phyloP scores from a whole-genome alignment of 441 rosid species.

The Cnidoscolus chayamansa region DNA sequence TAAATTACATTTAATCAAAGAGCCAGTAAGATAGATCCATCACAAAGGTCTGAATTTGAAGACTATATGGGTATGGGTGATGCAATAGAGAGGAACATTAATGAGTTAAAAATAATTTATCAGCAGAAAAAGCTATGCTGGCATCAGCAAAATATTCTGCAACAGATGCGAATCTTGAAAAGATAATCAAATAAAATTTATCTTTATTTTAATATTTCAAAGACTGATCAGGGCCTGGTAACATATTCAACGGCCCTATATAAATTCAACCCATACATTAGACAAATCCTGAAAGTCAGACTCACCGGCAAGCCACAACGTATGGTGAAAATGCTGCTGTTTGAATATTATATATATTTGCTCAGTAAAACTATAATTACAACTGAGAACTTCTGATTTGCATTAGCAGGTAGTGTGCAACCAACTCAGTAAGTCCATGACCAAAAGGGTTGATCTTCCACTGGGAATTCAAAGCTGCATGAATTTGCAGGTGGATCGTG shows the following conservation, averaged over 20 bases:
- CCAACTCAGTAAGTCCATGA: conserved; percentile 36
- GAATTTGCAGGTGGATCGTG: conserved; percentile 29
- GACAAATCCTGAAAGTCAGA: no score
- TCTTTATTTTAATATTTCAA: neutral
- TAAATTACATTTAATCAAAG: no score
- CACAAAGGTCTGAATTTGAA: neutral
- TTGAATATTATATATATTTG: neutral
- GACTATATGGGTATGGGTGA: neutral
- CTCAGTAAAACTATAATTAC: conserved; percentile 19
- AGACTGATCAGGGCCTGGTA: conserved; percentile 15
- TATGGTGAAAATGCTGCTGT: neutral
- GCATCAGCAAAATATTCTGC: conserved; percentile 23
- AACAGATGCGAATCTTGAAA: conserved; percentile 13
- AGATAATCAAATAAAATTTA: neutral
- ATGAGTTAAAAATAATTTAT: no score
- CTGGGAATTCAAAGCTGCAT: conserved; percentile 39
- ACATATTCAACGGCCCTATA: conserved; percentile 10
- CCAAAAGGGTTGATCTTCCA: conserved; percentile 56
- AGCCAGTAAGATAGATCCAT: neutral
- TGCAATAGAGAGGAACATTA: neutral
- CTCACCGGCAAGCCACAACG: neutral
- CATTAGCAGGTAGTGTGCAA: neutral
- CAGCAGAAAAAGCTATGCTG: no score
- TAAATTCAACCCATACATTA: no score
- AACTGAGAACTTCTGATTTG: conserved; percentile 14